Conservation (phyloP, 129 eudicot species). For the Helichrysum umbraculigerum region DNA sequence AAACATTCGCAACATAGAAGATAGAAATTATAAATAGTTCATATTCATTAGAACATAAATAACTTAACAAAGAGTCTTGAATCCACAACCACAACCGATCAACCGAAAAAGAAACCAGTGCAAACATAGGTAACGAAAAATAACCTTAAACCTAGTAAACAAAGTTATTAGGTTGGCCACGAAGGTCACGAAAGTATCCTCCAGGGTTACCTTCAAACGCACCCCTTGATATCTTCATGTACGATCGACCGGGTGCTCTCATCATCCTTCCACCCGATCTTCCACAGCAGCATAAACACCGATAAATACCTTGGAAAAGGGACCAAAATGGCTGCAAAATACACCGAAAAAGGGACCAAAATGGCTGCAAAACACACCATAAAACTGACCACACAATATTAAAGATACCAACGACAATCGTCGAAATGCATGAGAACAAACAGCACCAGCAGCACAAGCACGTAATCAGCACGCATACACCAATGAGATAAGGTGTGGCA, state of each 20-base stretch:
- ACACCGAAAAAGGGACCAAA: slow-evolving; percentile 1
- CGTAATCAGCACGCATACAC: slow-evolving; percentile 26
- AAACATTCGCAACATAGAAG: too few relatives aligned
- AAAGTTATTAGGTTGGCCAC: neutral
- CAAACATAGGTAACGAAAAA: too few relatives aligned
- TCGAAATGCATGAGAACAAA: slow-evolving; percentile 20
- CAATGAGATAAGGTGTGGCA: slow-evolving; percentile 41
- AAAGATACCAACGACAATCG: slow-evolving; percentile 13
- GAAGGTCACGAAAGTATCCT: slow-evolving; percentile 11
- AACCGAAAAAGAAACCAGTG: too few relatives aligned
- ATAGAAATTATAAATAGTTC: too few relatives aligned
- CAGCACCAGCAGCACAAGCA: slow-evolving; percentile 36
- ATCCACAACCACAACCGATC: too few relatives aligned
- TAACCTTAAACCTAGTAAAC: too few relatives aligned
- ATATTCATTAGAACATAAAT: too few relatives aligned
- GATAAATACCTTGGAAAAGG: neutral
- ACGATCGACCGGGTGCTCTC: slow-evolving; percentile 6
- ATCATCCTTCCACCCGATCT: neutral
- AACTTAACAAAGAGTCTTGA: too few relatives aligned
- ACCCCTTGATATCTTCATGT: neutral
- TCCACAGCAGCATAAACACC: slow-evolving; percentile 18
- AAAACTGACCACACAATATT: slow-evolving; percentile 9
- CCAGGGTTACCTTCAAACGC: slow-evolving; percentile 9
- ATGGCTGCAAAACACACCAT: neutral
- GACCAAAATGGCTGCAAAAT: neutral